Evolutionary conservation across 2,329 filamentous ascomycete genomes (phyloP), one percentile per base, ranked within the genome.

Genomic region (Fusarium denticulatum): DNA sequence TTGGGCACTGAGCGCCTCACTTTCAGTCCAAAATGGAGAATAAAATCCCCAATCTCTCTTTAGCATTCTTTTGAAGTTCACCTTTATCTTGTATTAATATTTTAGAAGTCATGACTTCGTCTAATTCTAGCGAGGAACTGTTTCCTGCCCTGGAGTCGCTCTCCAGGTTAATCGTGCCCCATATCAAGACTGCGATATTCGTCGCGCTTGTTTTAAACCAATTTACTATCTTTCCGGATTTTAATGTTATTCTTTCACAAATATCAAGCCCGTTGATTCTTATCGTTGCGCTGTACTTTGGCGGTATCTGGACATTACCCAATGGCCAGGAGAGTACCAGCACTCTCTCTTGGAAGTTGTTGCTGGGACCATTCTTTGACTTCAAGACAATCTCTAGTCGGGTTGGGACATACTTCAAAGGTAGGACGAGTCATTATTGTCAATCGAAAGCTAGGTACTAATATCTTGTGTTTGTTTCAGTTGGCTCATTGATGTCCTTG

Each of bases 91-190:
- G 50, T 55, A 30, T n/a, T 42, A 7, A 14, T 58, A 58, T 20
- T 49, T 49, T 7, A 18, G 20, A 15, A 68, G 57, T 6, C 42
- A 72, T 72, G 70, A 43, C 70, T 71, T 49, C 70, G 6, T 53
- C 47, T 59, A 71, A 56, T 36, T 46, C 34, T 26, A 49, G 70
- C 22, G 70, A 72, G 46, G 70, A 72, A 22, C n/a, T 72, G 16
- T 72, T 72, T 40, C 66, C 70, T 4, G 70, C 70, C 3, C 5
- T 72, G 26, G 70, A 72, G 22, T 66, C 70, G 7, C 30, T 72
- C 4, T 72, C 70, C 1, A 71, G 43, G 34, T 16, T 70, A 10
- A 40, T 71, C 11, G 57, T 64, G 3, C 70, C 70, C 1, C 65
- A 73, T 10, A 46, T 72, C 26, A 72, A 72, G 7, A 73, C 46